phyloP scores from a whole-genome alignment of 2,329 filamentous ascomycete genomes.

The Fusarium sp. region DNA sequence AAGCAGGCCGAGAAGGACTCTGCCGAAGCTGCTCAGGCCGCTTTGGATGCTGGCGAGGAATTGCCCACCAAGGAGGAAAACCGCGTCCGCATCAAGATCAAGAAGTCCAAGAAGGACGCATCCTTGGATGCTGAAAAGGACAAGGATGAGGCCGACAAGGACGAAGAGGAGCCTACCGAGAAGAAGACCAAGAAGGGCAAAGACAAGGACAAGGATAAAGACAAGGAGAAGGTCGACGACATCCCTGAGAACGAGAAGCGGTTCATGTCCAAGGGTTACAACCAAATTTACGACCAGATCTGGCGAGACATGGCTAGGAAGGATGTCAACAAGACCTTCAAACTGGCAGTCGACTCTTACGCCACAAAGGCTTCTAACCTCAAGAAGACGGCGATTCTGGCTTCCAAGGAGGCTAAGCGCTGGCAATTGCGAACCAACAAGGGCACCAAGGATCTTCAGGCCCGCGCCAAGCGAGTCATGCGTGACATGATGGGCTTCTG shows the following conservation, averaged over 20 bases:
- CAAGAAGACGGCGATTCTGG: slow-evolving; percentile 96
- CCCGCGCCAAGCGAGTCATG: slow-evolving; percentile 97
- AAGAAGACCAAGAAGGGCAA: slow-evolving; percentile 64
- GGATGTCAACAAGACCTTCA: slow-evolving; percentile 91
- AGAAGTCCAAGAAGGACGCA: slow-evolving; percentile 56
- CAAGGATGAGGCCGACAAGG: slow-evolving; percentile 59
- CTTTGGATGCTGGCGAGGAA: slow-evolving; percentile 82
- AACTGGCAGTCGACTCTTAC: slow-evolving; percentile 87
- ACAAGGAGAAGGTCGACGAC: slow-evolving; percentile 65
- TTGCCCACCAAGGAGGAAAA: slow-evolving; percentile 68
- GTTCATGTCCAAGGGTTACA: slow-evolving; percentile 92
- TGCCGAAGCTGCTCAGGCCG: slow-evolving; percentile 88
- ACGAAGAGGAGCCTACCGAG: slow-evolving; percentile 49
- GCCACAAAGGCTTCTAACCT: slow-evolving; percentile 93
- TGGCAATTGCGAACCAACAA: slow-evolving; percentile 99
- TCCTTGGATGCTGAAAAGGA: slow-evolving; percentile 53
- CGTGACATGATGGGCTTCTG: slow-evolving; percentile 99
- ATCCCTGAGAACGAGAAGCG: slow-evolving; percentile 68
- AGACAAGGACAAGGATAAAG: slow-evolving; percentile 60
- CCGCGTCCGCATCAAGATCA: slow-evolving; percentile 74
- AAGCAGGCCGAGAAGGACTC: slow-evolving; percentile 85
- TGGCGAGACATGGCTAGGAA: slow-evolving; percentile 95
- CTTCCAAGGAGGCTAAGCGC: slow-evolving; percentile 95
- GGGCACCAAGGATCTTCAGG: slow-evolving; percentile 97
- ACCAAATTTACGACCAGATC: slow-evolving; percentile 97